Base-by-base conservation (phyloP, 164 flowering plant species). In the Litsea cubeba region DNA sequence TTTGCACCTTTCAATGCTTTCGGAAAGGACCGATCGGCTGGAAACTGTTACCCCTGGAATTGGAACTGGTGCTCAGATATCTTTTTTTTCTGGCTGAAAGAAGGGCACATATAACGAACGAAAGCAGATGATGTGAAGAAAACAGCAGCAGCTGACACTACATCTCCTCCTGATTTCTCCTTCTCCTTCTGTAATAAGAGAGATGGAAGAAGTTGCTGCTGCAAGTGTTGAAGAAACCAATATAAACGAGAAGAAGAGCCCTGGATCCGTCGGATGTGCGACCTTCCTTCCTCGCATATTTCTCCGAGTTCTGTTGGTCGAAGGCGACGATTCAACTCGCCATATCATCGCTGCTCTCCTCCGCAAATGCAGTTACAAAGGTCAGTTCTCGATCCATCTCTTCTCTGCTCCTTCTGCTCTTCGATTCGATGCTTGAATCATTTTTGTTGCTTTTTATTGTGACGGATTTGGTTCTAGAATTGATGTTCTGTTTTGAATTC, bases 241-340 rank as follows among this genome's bases (percentile, higher is more conserved):
- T 60, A 64, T 17, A 63, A 64, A 72, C 75, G 68, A 69, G 66
- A 63, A 24, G 70, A 69, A 22, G 82, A 78, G 57, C 20, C 69
- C 23, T 70, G 32, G 17, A 35, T 40, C 81, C 66, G 80, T 83
- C 50, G 82, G 79, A 79, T 87, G 90, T 90, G 94, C 90, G 83
- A 87, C 76, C 75, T 82, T 91, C 72, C 76, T 90, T 57, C 90
- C 87, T 3, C 3, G 69, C 69, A 85, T 82, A 85, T 85, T 15
- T 20, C 76, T 93, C n/a, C 83, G 93, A 73, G 89, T 93, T 17
- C 79, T 93, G 83, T 67, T 93, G 76, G 97, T 93, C 32, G 97
- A 93, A 81, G 87, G 89, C 65, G 97, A 93, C 75, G 97, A 91
- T 76, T 93, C 93, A 8, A 93, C 97, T 22, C 71, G 97, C 79